phyloP scores from a whole-genome alignment of 208 protist genomes.

The Trypanosoma platydactyli region DNA sequence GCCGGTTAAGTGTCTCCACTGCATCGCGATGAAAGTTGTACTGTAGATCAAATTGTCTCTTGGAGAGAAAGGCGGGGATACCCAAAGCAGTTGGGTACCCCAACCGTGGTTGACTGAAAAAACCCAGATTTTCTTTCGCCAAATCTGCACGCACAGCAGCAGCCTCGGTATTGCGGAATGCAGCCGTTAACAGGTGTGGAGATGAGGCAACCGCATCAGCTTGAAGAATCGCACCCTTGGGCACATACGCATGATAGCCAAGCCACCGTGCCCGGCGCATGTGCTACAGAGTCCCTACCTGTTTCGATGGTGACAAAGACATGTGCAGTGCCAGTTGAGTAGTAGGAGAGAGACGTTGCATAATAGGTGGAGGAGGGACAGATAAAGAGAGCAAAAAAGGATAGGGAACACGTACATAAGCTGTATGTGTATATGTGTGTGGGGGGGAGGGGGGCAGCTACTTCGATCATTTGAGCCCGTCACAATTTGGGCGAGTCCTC shows the following conservation, averaged over 20 bases:
- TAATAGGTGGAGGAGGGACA: too few species aligned
- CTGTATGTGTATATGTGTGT: too few species aligned
- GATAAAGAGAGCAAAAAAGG: too few species aligned
- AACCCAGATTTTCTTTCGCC: conserved; percentile 48
- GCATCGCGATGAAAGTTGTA: conserved; percentile 84
- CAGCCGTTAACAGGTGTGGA: conserved; percentile 41
- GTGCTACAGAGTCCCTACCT: neutral
- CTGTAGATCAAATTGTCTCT: conserved; percentile 72
- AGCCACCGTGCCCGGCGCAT: conserved; percentile 45
- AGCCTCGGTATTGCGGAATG: conserved; percentile 66
- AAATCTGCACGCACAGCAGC: conserved; percentile 43
- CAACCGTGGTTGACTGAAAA: conserved; percentile 71
- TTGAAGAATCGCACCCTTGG: conserved; percentile 38
- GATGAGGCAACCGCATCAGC: conserved; percentile 16
- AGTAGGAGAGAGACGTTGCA: too few species aligned
- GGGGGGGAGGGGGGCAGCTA: neutral
- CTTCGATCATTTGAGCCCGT: neutral
- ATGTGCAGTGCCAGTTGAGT: neutral
- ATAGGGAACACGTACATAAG: too few species aligned
- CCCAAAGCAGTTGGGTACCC: conserved; percentile 61
- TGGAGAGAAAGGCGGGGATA: conserved; percentile 66
- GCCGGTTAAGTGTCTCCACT: conserved; percentile 68
- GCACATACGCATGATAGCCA: conserved; percentile 66
- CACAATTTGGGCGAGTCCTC: neutral
- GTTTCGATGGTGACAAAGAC: neutral